Conservation (phyloP, 345 rosid species). For the Lumnitzera racemosa region DNA sequence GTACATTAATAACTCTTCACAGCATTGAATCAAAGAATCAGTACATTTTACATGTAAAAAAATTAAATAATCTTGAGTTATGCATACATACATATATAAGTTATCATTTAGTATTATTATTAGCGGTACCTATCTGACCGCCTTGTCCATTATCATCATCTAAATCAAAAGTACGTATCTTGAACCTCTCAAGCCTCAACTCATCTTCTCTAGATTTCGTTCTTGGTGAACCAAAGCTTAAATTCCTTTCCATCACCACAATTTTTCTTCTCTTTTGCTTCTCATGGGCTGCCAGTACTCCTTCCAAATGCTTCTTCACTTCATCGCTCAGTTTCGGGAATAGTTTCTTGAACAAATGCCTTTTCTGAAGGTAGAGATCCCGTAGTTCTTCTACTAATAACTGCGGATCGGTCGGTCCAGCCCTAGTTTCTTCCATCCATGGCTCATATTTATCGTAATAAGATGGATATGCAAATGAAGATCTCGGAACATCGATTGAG, state of each 20-base stretch:
- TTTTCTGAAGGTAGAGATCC: slow-evolving; percentile 18
- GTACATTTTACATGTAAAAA: too few species aligned
- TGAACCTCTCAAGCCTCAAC: slow-evolving; percentile 20
- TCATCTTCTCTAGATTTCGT: slow-evolving; percentile 1
- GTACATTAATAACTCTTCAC: too few species aligned
- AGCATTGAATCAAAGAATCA: too few species aligned
- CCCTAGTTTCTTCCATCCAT: neutral
- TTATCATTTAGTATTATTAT: too few species aligned
- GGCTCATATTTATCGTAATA: neutral
- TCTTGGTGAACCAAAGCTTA: slow-evolving; percentile 22
- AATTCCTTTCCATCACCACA: slow-evolving; percentile 16
- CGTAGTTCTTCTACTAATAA: slow-evolving; percentile 20
- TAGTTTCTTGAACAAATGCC: slow-evolving; percentile 17
- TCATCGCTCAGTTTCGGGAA: slow-evolving; percentile 20
- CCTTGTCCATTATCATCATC: neutral
- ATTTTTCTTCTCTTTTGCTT: neutral
- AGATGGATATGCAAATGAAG: too few species aligned
- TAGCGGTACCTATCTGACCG: too few species aligned
- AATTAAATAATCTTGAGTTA: too few species aligned
- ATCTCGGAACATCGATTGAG: too few species aligned
- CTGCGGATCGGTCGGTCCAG: slow-evolving; percentile 19
- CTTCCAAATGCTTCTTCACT: slow-evolving; percentile 7
- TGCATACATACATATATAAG: too few species aligned
- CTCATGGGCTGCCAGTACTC: neutral
- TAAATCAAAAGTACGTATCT: slow-evolving; percentile 13